phyloP scores from a whole-genome alignment of 495 filamentous ascomycete genomes.

The Chaetomium fimeti region DNA sequence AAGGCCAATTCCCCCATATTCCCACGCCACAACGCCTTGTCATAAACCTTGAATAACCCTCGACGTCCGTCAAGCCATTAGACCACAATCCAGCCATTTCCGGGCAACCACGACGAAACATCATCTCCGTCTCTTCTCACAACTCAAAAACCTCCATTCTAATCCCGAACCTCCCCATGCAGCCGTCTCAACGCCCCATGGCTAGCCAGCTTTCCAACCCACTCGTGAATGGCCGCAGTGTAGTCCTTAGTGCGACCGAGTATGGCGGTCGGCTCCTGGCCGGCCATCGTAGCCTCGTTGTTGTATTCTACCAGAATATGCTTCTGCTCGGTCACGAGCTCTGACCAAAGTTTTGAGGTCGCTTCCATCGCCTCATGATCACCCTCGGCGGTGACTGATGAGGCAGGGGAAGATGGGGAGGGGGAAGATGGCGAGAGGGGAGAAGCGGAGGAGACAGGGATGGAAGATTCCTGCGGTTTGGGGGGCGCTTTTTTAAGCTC shows the following conservation, averaged over 20 bases:
- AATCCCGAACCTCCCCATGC: conserved; percentile 27
- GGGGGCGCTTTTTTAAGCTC: background rate
- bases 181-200: conserved; percentile 40
- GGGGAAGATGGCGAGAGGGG: background rate
- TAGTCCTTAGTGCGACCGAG: conserved; percentile 43
- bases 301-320: conserved; percentile 31
- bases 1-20: background rate
- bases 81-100: no score
- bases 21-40: background rate
- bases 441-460: background rate
- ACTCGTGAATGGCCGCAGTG: conserved; percentile 45
- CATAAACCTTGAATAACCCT: background rate
- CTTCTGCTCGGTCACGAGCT: conserved; percentile 30
- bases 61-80: no score
- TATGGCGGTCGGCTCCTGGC: conserved; percentile 25
- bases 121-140: background rate
- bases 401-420: no score
- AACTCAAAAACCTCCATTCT: background rate
- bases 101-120: background rate
- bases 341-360: conserved; percentile 18
- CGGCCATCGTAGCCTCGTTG: conserved; percentile 24
- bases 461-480: background rate
- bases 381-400: background rate
- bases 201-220: conserved; percentile 44
- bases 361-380: background rate